These are phyloP conservation scores for Aurifilum marmelostoma DNA, from an alignment of 2,329 filamentous ascomycete species.

Conservation along the genomic window DNA sequence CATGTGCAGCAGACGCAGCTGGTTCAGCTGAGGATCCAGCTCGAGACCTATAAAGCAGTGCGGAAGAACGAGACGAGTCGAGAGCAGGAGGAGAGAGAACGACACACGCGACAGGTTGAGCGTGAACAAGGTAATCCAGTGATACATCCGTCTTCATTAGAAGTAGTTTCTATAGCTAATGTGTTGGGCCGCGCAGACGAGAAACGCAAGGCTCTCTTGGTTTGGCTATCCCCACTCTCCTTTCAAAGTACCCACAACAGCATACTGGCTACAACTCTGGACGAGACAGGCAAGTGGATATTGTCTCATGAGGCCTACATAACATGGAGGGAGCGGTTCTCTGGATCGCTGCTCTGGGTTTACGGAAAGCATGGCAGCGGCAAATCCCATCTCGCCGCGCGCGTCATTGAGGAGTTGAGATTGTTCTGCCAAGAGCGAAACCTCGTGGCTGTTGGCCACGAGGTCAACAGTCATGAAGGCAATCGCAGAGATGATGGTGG, in stretches of 20 bases:
- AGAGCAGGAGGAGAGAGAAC: not conserved
- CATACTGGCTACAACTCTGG: conserved; percentile 1
- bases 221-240: not conserved
- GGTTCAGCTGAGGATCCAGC: not conserved
- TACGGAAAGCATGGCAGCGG: conserved; percentile 17
- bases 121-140: not conserved
- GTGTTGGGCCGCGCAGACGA: not conserved
- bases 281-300: conserved; percentile 3
- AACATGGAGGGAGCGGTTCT: not conserved
- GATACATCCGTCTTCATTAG: not conserved
- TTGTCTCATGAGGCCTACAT: not conserved
- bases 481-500: not conserved
- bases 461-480: not conserved
- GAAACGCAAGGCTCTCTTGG: not conserved
- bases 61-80: not conserved
- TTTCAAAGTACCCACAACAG: conserved; percentile 12
- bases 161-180: not conserved
- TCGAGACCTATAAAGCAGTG: not conserved
- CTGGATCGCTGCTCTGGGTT: conserved; percentile 7
- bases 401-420: conserved; percentile 9
- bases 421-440: not conserved
- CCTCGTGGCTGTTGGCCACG: no score
- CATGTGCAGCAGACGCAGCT: conserved; percentile 5
- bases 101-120: not conserved
- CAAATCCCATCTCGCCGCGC: conserved; percentile 10